phyloP scores from a whole-genome alignment of 2,329 filamentous ascomycete species.

The Biscogniauxia marginata region DNA sequence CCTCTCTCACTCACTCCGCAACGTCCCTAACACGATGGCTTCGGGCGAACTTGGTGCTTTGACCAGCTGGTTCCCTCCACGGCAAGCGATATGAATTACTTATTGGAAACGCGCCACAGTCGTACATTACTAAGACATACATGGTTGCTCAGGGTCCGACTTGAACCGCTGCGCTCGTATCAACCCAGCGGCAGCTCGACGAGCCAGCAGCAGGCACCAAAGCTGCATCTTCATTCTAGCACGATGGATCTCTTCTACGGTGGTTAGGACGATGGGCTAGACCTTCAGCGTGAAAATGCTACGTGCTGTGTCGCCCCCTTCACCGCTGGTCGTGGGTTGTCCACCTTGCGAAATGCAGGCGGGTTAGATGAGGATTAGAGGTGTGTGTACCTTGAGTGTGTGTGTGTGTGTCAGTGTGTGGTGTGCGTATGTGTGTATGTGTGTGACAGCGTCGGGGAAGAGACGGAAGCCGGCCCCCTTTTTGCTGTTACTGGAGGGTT shows the following conservation, averaged over 20 bases:
- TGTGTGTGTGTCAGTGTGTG: neutral
- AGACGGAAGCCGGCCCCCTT: neutral
- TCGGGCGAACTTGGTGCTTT: neutral
- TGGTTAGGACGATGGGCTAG: too few relatives aligned
- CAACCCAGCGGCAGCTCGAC: too few relatives aligned
- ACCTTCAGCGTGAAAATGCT: too few relatives aligned
- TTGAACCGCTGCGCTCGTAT: too few relatives aligned
- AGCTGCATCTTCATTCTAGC: too few relatives aligned
- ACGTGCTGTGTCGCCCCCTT: neutral
- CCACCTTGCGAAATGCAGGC: neutral
- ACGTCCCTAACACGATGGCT: neutral
- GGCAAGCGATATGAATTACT: neutral
- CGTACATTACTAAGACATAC: neutral
- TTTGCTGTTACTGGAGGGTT: neutral
- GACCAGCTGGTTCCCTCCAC: too few relatives aligned
- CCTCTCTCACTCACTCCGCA: too few relatives aligned
- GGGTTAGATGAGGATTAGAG: neutral
- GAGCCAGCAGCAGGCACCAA: too few relatives aligned
- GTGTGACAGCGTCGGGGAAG: neutral
- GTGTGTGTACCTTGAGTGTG: too few relatives aligned
- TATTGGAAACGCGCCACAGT: neutral
- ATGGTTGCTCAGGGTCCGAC: too few relatives aligned
- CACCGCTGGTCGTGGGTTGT: neutral
- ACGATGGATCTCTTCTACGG: too few relatives aligned
- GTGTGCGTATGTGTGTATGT: neutral